Evolutionary conservation across 164 flowering plant species (phyloP).

Genomic region (Kingdonia uniflora): DNA sequence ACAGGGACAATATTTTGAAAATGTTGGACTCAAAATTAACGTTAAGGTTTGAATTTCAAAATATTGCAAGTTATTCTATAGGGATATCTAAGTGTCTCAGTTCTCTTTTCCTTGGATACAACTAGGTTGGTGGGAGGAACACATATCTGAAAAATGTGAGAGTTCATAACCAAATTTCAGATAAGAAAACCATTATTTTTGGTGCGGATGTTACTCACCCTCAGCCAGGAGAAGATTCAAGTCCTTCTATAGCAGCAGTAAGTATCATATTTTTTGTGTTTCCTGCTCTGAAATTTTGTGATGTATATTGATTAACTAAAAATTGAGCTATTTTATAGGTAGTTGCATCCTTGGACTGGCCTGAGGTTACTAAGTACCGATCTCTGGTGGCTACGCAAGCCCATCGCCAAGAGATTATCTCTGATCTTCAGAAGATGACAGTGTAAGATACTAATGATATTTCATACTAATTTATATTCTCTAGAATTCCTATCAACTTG

Average conservation of each 20-base stretch:
- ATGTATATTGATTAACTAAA: too few relatives aligned
- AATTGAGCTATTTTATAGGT: constrained; percentile 13
- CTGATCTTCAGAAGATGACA: constrained; percentile 41
- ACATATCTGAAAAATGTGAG: constrained; percentile 36
- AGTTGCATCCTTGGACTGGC: constrained; percentile 37
- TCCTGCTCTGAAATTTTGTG: too few relatives aligned
- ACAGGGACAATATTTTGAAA: constrained; percentile 19
- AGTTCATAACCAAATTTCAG: constrained; percentile 24
- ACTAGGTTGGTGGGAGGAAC: constrained; percentile 44
- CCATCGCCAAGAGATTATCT: constrained; percentile 54
- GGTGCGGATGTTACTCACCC: constrained; percentile 69
- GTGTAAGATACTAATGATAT: background rate
- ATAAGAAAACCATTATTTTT: constrained; percentile 40
- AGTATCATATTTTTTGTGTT: background rate
- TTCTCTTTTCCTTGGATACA: background rate
- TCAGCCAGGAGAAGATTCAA: constrained; percentile 44
- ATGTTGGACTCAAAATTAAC: constrained; percentile 30
- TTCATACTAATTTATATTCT: background rate
- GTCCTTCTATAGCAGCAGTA: constrained; percentile 55
- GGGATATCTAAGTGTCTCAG: background rate
- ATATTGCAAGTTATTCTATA: background rate
- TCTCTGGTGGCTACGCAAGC: constrained; percentile 20
- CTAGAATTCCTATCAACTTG: background rate
- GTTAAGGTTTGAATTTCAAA: constrained; percentile 35
- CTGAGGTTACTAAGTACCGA: constrained; percentile 22